Evolutionary conservation across 345 rosid species (phyloP), one percentile per base, ranked within the genome.

Genomic region (Lumnitzera littorea): DNA sequence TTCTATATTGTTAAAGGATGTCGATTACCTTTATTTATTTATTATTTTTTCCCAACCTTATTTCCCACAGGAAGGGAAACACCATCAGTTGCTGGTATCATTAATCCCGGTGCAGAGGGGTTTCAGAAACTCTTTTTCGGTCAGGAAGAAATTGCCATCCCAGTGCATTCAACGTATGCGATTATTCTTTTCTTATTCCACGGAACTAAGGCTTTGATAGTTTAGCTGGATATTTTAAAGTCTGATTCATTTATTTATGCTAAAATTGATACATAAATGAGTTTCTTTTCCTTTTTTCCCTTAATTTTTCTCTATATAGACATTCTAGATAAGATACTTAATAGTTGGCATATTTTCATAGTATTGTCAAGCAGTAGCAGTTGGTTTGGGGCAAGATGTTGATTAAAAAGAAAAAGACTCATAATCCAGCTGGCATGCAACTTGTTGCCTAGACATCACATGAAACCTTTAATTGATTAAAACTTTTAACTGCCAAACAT

Each of bases 121-220:
- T 92, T 92, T 76, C 98, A 89, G 72, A 92, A 92, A 75, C 87
- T 92, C 48, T 89, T 92, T 69, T 92, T 92, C n/a, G 98, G 98
- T 52, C 98, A 87, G 55, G 98, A 92, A 79, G 98, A 92, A 81
- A 92, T 92, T 43, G 98, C 98, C 16, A 92, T 92, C 71, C 95
- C 98, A 15, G 98, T 89, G 16, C 98, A 89, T 72, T 85, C 96
- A 23, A 64, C 86, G 98, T 92, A 87, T 53, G 78, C 43, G 53
- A 36, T 57, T 15, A 14, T 72, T 50, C 41, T 54, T 55, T 55
- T 51, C 60, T 14, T 15, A 6, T 41, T 50, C 50, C 55, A 50
- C 46, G n/a, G 6, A 13, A 43, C 2, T 6, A 20, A 31, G 16
- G 23, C 25, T 29, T 64, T 46, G 9, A 15, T 51, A 15, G 20